These are phyloP conservation scores for Pythium diclinum DNA, from an alignment of 352 stramenopile species.

Conservation along the genomic window DNA sequence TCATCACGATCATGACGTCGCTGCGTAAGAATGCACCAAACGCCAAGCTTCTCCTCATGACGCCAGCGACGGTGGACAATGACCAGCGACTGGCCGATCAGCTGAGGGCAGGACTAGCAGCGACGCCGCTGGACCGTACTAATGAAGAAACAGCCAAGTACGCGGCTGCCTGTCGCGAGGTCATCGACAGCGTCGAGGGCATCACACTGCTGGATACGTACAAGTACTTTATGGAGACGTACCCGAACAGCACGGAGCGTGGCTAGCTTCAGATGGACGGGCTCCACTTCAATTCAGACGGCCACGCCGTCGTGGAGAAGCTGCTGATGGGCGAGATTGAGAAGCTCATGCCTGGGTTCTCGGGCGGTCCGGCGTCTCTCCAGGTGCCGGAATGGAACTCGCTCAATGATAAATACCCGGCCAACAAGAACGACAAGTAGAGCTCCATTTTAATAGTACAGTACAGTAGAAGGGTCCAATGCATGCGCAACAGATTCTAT, in stretches of 20 bases:
- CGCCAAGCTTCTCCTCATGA: conserved; percentile 3
- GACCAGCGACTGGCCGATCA: neutral
- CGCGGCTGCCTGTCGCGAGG: conserved; percentile 1
- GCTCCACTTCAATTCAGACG: conserved; percentile 12
- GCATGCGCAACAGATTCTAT: no score
- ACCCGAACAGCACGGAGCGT: neutral
- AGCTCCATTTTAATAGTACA: no score
- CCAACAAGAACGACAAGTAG: neutral
- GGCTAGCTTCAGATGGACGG: conserved; percentile 12
- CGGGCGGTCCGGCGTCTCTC: neutral
- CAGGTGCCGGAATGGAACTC: conserved; percentile 13
- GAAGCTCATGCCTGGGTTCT: neutral
- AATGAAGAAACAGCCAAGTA: conserved; percentile 3
- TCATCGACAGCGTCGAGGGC: neutral
- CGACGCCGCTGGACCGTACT: conserved; percentile 1
- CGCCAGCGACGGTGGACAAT: conserved; percentile 6
- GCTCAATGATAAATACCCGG: neutral
- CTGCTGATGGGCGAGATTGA: neutral
- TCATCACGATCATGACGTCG: conserved; percentile 28
- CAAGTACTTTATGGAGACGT: conserved; percentile 3
- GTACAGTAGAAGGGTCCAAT: no score
- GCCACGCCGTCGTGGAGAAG: conserved; percentile 13
- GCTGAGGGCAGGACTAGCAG: neutral
- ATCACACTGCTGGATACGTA: conserved; percentile 9
- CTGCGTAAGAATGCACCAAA: neutral